Conservation (phyloP, 139 green algal genomes). For the Limnomonas spitsbergensis region DNA sequence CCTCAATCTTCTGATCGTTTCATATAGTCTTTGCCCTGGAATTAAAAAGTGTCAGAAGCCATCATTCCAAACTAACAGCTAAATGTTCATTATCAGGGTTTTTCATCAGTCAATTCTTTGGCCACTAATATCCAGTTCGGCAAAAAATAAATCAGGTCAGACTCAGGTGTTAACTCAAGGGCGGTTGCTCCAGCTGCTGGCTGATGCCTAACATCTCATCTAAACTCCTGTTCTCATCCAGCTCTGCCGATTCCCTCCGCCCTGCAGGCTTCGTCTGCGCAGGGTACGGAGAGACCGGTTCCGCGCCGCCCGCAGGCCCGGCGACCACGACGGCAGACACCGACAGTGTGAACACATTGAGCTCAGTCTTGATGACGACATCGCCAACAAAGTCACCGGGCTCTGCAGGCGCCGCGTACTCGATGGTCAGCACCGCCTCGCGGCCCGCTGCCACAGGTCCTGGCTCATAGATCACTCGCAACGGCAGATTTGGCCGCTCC, state of each 20-base stretch:
- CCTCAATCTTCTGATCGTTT: no score
- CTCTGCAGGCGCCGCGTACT: conserved; percentile 46
- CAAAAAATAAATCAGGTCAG: no score
- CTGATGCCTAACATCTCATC: neutral
- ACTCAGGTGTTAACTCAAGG: no score
- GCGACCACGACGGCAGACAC: conserved; percentile 53
- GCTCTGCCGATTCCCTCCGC: neutral
- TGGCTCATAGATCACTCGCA: conserved; percentile 54
- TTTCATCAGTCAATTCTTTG: no score
- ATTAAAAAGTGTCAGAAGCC: no score
- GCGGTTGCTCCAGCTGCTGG: no score
- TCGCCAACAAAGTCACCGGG: conserved; percentile 52
- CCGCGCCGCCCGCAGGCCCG: neutral
- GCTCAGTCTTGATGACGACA: conserved; percentile 52
- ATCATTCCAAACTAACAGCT: no score
- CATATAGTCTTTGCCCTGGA: no score
- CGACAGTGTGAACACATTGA: conserved; percentile 51
- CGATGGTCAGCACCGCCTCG: conserved; percentile 49
- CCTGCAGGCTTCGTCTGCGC: neutral
- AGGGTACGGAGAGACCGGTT: neutral
- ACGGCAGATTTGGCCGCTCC: conserved; percentile 33
- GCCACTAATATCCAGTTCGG: no score
- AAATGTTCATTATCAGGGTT: no score
- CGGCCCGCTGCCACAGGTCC: conserved; percentile 51
- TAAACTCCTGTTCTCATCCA: neutral